phyloP scores from a whole-genome alignment of 495 filamentous ascomycete species.

The Astrocystis sublimbata region DNA sequence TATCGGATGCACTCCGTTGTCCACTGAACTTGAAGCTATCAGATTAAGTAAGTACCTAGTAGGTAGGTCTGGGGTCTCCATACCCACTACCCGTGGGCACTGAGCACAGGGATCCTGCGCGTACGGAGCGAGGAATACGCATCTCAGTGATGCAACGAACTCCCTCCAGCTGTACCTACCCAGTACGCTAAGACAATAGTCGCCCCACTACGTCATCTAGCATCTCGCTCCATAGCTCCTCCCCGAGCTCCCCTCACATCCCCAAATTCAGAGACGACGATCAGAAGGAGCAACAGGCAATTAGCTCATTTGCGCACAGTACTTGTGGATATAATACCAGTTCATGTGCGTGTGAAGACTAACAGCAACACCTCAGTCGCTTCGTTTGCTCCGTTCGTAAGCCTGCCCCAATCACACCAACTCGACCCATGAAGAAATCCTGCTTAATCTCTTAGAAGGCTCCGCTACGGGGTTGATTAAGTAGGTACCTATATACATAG shows the following conservation, averaged over 20 bases:
- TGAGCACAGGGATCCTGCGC: not conserved
- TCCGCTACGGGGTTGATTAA: slow-evolving; percentile 7
- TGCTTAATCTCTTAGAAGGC: slow-evolving; percentile 8
- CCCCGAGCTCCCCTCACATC: not conserved
- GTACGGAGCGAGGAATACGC: too few relatives aligned
- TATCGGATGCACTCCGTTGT: not conserved
- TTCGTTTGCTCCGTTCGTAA: not conserved
- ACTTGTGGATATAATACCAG: not conserved
- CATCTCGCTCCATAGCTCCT: slow-evolving; percentile 22
- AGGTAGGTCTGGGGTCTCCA: not conserved
- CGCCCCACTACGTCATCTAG: slow-evolving; percentile 33
- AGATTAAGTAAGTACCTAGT: not conserved
- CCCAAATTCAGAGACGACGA: slow-evolving; percentile 1
- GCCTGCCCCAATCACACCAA: not conserved
- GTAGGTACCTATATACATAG: not conserved
- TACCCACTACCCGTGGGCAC: slow-evolving; percentile 3
- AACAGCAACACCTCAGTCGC: not conserved
- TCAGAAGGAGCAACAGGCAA: not conserved
- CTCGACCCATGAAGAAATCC: not conserved
- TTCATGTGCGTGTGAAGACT: not conserved
- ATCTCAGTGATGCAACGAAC: not conserved
- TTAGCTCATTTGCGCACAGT: not conserved
- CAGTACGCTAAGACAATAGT: not conserved
- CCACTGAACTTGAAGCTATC: too few relatives aligned
- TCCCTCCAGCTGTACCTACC: too few relatives aligned